These are phyloP conservation scores for Mycena venus DNA, from an alignment of 768 basidiomycete species.

Conservation along the genomic window DNA sequence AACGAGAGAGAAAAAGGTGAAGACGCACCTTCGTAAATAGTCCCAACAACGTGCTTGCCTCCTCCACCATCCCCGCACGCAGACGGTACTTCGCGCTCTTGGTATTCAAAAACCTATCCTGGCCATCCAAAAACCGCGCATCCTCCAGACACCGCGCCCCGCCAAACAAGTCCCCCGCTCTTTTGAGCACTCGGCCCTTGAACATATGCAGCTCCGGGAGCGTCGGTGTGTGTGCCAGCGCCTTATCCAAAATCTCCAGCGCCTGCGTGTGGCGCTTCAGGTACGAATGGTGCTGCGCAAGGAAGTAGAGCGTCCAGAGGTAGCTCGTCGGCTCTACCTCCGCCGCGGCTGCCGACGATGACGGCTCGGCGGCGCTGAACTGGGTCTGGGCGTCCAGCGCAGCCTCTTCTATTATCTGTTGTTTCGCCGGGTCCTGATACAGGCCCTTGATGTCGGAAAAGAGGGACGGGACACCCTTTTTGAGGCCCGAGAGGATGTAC, in stretches of 20 bases:
- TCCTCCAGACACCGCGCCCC: slow-evolving; percentile 86
- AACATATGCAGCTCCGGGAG: slow-evolving; percentile 90
- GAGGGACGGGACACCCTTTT: slow-evolving; percentile 91
- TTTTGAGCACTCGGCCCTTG: slow-evolving; percentile 87
- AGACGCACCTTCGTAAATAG: slow-evolving; percentile 91
- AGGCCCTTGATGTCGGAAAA: slow-evolving; percentile 93
- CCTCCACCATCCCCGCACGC: slow-evolving; percentile 83
- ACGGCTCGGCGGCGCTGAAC: slow-evolving; percentile 42
- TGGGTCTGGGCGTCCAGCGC: slow-evolving; percentile 63
- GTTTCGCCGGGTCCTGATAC: slow-evolving; percentile 77
- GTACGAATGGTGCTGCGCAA: slow-evolving; percentile 89
- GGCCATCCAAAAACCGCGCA: slow-evolving; percentile 88
- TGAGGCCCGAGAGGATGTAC: slow-evolving; percentile 80
- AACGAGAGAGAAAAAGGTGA: not conserved
- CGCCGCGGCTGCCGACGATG: slow-evolving; percentile 40
- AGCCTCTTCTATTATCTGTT: slow-evolving; percentile 75
- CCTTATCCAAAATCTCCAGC: slow-evolving; percentile 72
- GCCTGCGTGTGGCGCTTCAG: slow-evolving; percentile 67
- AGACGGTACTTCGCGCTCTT: slow-evolving; percentile 94
- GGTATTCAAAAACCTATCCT: slow-evolving; percentile 95
- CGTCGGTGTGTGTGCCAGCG: slow-evolving; percentile 90
- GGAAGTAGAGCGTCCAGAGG: slow-evolving; percentile 96
- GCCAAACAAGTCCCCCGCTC: slow-evolving; percentile 82
- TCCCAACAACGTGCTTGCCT: slow-evolving; percentile 81
- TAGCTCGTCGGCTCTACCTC: slow-evolving; percentile 80